phyloP scores from a whole-genome alignment of 371 early-diverging fungal genomes.

The Mortierella sp. region DNA sequence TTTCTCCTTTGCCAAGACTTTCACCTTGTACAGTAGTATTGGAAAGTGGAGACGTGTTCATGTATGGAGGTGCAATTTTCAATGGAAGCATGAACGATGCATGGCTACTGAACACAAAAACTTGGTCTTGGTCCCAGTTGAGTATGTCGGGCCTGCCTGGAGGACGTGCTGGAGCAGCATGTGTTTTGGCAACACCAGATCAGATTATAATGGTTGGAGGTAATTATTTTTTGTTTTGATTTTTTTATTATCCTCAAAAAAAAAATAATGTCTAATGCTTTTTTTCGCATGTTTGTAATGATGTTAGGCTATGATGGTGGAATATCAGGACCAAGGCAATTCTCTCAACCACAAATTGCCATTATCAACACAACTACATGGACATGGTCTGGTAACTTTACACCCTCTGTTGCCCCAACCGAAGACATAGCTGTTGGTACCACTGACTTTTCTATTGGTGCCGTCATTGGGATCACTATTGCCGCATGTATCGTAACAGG shows the following conservation, averaged over 20 bases:
- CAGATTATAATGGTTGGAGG: slow-evolving; percentile 45
- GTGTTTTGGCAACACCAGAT: slow-evolving; percentile 24
- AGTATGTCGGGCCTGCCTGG: slow-evolving; percentile 5
- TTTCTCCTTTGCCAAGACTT: slow-evolving; percentile 13
- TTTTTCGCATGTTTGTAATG: too few species aligned
- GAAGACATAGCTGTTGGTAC: too few species aligned
- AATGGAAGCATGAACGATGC: slow-evolving; percentile 23
- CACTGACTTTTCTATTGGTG: slow-evolving; percentile 2
- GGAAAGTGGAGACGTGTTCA: slow-evolving; percentile 28
- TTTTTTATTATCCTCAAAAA: not conserved
- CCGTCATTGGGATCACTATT: slow-evolving; percentile 9
- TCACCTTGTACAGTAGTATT: slow-evolving; percentile 34
- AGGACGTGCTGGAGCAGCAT: slow-evolving; percentile 39
- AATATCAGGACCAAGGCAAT: slow-evolving; percentile 16
- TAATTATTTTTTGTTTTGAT: slow-evolving; percentile 5
- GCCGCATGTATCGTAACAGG: not conserved
- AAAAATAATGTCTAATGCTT: not conserved
- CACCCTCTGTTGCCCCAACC: not conserved
- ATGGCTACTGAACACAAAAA: slow-evolving; percentile 21
- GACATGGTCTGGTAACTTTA: slow-evolving; percentile 20
- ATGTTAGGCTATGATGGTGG: slow-evolving; percentile 17
- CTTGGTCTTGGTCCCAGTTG: slow-evolving; percentile 17
- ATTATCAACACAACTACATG: slow-evolving; percentile 29
- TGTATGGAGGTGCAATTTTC: slow-evolving; percentile 37
- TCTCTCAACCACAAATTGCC: slow-evolving; percentile 23